Conservation (phyloP, 129 eudicot species). For the Calendula officinalis region DNA sequence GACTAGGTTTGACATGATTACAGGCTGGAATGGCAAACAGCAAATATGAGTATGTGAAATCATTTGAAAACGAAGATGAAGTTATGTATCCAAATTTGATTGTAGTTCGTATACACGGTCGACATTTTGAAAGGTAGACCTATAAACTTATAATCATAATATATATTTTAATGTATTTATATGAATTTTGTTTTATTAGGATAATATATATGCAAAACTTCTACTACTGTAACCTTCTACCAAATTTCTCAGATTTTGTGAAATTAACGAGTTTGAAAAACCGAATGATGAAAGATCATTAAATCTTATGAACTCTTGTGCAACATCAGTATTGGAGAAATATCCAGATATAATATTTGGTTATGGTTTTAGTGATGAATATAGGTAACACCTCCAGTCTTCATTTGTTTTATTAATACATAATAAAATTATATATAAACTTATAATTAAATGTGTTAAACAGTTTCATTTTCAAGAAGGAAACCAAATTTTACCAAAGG, state of each 20-base stretch:
- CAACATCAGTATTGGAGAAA: slow-evolving; percentile 56
- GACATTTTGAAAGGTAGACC: slow-evolving; percentile 53
- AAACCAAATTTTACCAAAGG: slow-evolving; percentile 72
- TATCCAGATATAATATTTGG: slow-evolving; percentile 70
- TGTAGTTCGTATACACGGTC: slow-evolving; percentile 53
- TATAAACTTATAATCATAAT: background rate
- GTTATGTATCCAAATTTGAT: slow-evolving; percentile 61
- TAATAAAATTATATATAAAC: background rate
- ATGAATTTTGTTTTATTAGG: background rate
- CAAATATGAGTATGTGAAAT: slow-evolving; percentile 89
- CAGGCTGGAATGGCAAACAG: slow-evolving; percentile 72
- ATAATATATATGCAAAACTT: background rate
- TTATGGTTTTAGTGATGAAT: slow-evolving; percentile 81
- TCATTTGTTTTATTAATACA: slow-evolving; percentile 7
- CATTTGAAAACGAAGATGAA: slow-evolving; percentile 61
- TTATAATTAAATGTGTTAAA: slow-evolving; percentile 1
- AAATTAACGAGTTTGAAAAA: slow-evolving; percentile 64
- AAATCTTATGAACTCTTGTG: slow-evolving; percentile 78
- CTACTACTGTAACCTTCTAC: slow-evolving; percentile 12
- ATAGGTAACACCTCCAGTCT: slow-evolving; percentile 39
- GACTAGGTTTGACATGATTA: background rate
- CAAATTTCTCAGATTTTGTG: slow-evolving; percentile 47
- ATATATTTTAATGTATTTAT: no score
- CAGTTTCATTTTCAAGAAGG: slow-evolving; percentile 79
- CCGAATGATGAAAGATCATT: slow-evolving; percentile 63